Evolutionary conservation across 2,329 filamentous ascomycete genomes (phyloP).

Genomic region (Penicillium sp.): DNA sequence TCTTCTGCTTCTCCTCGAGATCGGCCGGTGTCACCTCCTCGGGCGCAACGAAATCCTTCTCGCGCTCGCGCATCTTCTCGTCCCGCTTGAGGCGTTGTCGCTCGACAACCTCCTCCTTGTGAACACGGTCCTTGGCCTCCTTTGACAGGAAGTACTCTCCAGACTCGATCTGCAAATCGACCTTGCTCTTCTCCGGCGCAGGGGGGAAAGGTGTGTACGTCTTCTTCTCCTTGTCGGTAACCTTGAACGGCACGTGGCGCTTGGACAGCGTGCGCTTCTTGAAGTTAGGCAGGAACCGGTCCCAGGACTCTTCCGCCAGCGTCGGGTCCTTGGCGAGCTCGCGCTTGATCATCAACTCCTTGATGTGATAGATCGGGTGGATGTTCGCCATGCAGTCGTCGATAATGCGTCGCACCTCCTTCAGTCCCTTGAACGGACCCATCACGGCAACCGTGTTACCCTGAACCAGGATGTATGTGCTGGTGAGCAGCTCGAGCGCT

Average conservation of each 20-base stretch:
- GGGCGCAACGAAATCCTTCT: constrained; percentile 83
- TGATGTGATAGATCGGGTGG: constrained; percentile 87
- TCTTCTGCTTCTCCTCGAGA: constrained; percentile 56
- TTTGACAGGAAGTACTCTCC: constrained; percentile 96
- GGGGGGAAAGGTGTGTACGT: constrained; percentile 96
- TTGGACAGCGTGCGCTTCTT: constrained; percentile 89
- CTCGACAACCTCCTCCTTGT: constrained; percentile 75
- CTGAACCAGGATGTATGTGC: constrained; percentile 91
- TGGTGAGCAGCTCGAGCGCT: constrained; percentile 85
- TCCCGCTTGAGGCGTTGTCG: constrained; percentile 84
- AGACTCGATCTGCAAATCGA: constrained; percentile 95
- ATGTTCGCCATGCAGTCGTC: constrained; percentile 97
- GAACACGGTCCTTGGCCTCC: constrained; percentile 82
- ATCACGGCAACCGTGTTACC: constrained; percentile 92
- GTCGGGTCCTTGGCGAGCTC: constrained; percentile 87
- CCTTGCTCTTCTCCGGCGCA: constrained; percentile 96
- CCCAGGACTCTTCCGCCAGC: constrained; percentile 86
- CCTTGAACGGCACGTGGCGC: constrained; percentile 74
- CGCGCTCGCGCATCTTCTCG: constrained; percentile 80
- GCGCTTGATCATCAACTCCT: constrained; percentile 90
- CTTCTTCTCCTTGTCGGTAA: constrained; percentile 93
- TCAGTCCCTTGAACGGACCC: constrained; percentile 88
- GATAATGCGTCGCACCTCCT: constrained; percentile 83
- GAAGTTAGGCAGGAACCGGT: constrained; percentile 94
- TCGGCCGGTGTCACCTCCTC: constrained; percentile 63